phyloP scores from a whole-genome alignment of 2,329 filamentous ascomycete species.

The Gremmenia infestans region DNA sequence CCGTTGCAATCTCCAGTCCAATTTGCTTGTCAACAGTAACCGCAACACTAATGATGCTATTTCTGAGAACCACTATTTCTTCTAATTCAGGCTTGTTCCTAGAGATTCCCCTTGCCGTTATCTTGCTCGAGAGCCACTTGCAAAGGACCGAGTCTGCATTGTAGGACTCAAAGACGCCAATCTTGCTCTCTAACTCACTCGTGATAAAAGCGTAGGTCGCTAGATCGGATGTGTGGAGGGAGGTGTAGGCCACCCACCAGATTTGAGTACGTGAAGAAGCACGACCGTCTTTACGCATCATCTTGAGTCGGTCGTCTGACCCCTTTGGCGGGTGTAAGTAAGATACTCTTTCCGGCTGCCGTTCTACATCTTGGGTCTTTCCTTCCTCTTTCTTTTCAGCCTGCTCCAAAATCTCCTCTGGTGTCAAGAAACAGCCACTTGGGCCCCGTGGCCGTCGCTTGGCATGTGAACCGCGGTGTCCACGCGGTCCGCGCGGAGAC shows the following conservation, averaged over 20 bases:
- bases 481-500: not conserved
- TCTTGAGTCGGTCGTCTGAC: not conserved
- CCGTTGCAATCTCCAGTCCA: constrained; percentile 10
- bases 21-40: constrained; percentile 14
- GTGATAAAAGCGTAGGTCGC: not conserved
- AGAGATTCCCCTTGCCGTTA: not conserved
- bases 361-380: not conserved
- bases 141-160: not conserved
- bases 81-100: not conserved
- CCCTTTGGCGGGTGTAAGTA: not conserved
- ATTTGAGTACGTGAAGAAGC: constrained; percentile 2
- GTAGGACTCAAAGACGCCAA: not conserved
- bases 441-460: not conserved
- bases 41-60: constrained; percentile 11
- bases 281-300: not conserved
- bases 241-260: constrained; percentile 11
- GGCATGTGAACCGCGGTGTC: not conserved
- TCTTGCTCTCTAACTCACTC: not conserved
- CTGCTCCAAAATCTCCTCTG: not conserved
- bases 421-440: not conserved
- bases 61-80: not conserved
- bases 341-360: not conserved
- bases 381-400: not conserved
- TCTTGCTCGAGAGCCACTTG: not conserved
- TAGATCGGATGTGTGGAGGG: not conserved